phyloP scores from a whole-genome alignment of 441 rosid species.

The Raphanus hybrid region DNA sequence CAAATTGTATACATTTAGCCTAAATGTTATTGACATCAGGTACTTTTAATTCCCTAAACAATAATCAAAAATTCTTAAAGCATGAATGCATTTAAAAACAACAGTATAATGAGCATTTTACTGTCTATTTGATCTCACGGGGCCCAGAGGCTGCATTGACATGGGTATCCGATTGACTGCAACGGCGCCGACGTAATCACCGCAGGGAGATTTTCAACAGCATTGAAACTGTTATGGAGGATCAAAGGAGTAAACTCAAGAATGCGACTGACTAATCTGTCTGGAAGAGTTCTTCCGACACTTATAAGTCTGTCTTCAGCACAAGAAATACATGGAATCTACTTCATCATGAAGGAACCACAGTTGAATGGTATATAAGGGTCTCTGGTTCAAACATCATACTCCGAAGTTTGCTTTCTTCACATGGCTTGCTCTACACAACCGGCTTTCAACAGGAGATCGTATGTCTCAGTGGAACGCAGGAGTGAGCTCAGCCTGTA shows the following conservation, averaged over 20 bases:
- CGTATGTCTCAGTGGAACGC: neutral
- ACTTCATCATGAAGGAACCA: too few species aligned
- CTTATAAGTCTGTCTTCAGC: too few species aligned
- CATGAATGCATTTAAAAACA: conserved; percentile 16
- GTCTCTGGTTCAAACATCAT: neutral
- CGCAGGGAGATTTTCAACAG: neutral
- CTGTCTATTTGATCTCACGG: too few species aligned
- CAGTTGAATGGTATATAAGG: too few species aligned
- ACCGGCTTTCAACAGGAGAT: neutral
- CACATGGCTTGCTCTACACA: neutral
- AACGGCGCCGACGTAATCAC: neutral
- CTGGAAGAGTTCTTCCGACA: neutral
- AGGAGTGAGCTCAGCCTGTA: neutral
- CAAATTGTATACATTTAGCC: neutral
- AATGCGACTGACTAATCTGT: neutral
- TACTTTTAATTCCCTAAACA: neutral
- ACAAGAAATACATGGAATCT: too few species aligned
- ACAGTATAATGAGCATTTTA: neutral
- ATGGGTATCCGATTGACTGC: neutral
- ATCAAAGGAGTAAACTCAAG: neutral
- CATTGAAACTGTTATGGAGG: neutral
- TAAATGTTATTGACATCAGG: neutral
- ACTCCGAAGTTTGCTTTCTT: neutral
- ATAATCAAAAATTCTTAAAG: neutral
- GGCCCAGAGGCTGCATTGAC: too few species aligned